These are phyloP conservation scores for Aspergillus baeticus DNA, from an alignment of 495 filamentous ascomycete genomes.

Conservation along the genomic window DNA sequence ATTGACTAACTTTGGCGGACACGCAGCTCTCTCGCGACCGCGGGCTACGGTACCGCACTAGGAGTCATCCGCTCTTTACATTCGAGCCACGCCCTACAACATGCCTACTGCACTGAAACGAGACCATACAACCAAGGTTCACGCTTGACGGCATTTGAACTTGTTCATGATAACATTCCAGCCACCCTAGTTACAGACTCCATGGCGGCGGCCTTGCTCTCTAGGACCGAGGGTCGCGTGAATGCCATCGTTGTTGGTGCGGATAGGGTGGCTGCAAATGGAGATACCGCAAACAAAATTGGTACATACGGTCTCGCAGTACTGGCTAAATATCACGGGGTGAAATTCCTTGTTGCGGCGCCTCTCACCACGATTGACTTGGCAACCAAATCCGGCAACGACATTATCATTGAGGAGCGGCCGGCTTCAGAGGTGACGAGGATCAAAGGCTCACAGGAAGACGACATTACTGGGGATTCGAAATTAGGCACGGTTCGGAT, in stretches of 20 bases:
- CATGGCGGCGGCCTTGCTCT: constrained; percentile 86
- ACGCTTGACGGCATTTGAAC: constrained; percentile 90
- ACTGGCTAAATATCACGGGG: constrained; percentile 76
- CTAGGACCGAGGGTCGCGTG: constrained; percentile 58
- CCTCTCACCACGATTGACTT: constrained; percentile 94
- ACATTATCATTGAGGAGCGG: constrained; percentile 88
- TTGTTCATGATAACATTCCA: constrained; percentile 91
- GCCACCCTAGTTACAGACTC: constrained; percentile 92
- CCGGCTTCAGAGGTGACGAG: constrained; percentile 74
- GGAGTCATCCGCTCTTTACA: constrained; percentile 90
- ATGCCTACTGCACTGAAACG: constrained; percentile 94
- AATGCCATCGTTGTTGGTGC: constrained; percentile 90
- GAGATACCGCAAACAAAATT: constrained; percentile 98
- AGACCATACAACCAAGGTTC: constrained; percentile 98
- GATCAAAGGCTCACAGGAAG: constrained; percentile 70
- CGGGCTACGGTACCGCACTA: constrained; percentile 92
- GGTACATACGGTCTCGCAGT: constrained; percentile 93
- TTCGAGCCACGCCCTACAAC: constrained; percentile 58
- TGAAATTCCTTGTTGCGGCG: constrained; percentile 94
- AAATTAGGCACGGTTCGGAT: constrained; percentile 70
- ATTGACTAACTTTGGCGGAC: not conserved
- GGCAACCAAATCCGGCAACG: constrained; percentile 65
- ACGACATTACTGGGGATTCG: constrained; percentile 42
- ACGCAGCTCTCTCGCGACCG: constrained; percentile 82
- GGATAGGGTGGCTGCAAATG: constrained; percentile 92